Evolutionary conservation across 164 flowering plant species (phyloP).

Genomic region (Aristolochia contorta): DNA sequence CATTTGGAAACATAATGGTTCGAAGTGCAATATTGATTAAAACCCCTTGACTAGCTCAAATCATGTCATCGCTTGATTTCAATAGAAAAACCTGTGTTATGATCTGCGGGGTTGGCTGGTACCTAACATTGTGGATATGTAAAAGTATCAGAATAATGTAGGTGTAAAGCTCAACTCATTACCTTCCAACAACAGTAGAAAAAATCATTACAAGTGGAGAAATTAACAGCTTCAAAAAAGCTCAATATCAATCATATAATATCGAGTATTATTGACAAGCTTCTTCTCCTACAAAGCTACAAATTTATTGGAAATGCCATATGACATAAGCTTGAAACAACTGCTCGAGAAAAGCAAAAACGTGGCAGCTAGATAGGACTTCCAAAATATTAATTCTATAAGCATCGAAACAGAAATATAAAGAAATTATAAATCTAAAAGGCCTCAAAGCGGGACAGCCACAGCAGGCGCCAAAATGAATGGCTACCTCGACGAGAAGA

Average conservation of each 20-base stretch:
- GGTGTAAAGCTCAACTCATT: too few species aligned
- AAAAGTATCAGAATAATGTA: too few species aligned
- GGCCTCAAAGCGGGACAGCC: not conserved
- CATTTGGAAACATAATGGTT: too few species aligned
- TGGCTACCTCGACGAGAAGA: not conserved
- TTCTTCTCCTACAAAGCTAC: not conserved
- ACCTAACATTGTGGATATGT: too few species aligned
- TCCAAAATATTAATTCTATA: not conserved
- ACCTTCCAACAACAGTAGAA: too few species aligned
- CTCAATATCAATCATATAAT: not conserved
- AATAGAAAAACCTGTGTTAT: too few species aligned
- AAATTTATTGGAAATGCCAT: not conserved
- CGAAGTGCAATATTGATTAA: too few species aligned
- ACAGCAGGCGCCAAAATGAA: not conserved
- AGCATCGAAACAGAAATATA: too few species aligned
- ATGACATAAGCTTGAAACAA: not conserved
- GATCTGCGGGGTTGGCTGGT: too few species aligned
- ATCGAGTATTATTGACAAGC: not conserved
- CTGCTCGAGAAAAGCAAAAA: not conserved
- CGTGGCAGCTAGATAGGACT: not conserved
- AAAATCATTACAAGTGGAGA: not conserved
- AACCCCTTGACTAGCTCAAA: too few species aligned
- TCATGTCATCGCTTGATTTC: too few species aligned
- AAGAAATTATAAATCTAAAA: too few species aligned
- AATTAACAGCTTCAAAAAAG: not conserved